phyloP scores from a whole-genome alignment of 148 eudicot species.

The Amaranthus cruentus region DNA sequence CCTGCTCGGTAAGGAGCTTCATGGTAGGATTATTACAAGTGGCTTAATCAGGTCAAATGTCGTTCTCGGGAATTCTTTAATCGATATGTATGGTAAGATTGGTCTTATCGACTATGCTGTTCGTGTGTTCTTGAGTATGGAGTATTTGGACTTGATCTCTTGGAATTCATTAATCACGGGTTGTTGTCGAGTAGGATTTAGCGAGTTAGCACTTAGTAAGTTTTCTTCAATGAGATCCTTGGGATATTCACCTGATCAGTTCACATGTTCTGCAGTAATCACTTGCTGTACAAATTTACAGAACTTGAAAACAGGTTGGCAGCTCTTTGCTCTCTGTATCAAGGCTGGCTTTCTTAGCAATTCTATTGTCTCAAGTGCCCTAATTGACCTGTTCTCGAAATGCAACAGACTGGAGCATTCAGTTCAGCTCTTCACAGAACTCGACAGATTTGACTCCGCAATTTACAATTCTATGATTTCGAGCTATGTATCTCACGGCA shows the following conservation, averaged over 20 bases:
- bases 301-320: conserved; percentile 60
- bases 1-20: conserved; percentile 51
- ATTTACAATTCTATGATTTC: conserved; percentile 74
- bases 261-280: conserved; percentile 46
- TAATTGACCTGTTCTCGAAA: conserved; percentile 76
- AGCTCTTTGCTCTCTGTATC: conserved; percentile 47
- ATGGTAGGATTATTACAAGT: conserved; percentile 47
- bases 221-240: conserved; percentile 48
- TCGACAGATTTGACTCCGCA: conserved; percentile 37
- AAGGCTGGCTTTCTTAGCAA: conserved; percentile 65
- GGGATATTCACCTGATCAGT: conserved; percentile 53
- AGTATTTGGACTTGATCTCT: conserved; percentile 52
- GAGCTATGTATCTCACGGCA: conserved; percentile 41
- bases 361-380: conserved; percentile 65
- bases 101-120: conserved; percentile 59
- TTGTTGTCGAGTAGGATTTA: conserved; percentile 39
- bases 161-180: conserved; percentile 71
- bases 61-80: conserved; percentile 69
- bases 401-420: conserved; percentile 69
- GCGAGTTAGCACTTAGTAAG: conserved; percentile 39
- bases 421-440: conserved; percentile 44
- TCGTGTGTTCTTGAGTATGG: conserved; percentile 65
- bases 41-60: conserved; percentile 41
- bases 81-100: conserved; percentile 60
- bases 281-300: conserved; percentile 48